Base-by-base conservation (phyloP, 257 asterid species). In the Ajuga chamaepitys region DNA sequence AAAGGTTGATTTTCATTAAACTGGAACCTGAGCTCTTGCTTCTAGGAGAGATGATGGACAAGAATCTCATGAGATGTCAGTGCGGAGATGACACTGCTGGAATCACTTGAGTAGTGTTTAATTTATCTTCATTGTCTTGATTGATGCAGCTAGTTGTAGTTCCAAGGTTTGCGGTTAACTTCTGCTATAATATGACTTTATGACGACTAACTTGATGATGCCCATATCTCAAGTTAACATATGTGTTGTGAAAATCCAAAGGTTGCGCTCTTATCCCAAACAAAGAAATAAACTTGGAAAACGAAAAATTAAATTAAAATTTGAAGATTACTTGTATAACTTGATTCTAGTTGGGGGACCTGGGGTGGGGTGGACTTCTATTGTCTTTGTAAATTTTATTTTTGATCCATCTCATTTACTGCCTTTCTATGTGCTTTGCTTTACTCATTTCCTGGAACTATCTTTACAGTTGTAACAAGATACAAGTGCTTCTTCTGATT, bases 401-500 rank as follows among this genome's bases (percentile, higher is more conserved):
- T 20, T 22, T 42, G 21, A n/a, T n/a, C n/a, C n/a, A n/a, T n/a
- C n/a, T n/a, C n/a, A n/a, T n/a, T n/a, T n/a, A n/a, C n/a, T n/a
- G n/a, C n/a, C n/a, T n/a, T n/a, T n/a, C n/a, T n/a, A n/a, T 62
- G 35, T 16, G 32, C 69, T 51, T 16, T 58, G 21, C 65, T 54
- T 25, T 24, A 42, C 17, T 42, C 38, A 44, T 76, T 55, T 66
- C 70, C 26, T 62, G 9, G n/a, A 54, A 5, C 18, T 46, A 13
- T 46, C 51, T 34, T 17, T 62, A 20, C 2, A n/a, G n/a, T n/a
- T n/a, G n/a, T n/a, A 30, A 20, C 41, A 55, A 30, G 58, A 35
- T 64, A n/a, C n/a, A 42, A 52, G 40, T 30, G 37, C 54, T 60
- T 20, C 56, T 71, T 69, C 51, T 71, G 37, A 62, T 66, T 73